Evolutionary conservation across 148 eudicot genomes (phyloP).

Genomic region (Rhododendron molle): DNA sequence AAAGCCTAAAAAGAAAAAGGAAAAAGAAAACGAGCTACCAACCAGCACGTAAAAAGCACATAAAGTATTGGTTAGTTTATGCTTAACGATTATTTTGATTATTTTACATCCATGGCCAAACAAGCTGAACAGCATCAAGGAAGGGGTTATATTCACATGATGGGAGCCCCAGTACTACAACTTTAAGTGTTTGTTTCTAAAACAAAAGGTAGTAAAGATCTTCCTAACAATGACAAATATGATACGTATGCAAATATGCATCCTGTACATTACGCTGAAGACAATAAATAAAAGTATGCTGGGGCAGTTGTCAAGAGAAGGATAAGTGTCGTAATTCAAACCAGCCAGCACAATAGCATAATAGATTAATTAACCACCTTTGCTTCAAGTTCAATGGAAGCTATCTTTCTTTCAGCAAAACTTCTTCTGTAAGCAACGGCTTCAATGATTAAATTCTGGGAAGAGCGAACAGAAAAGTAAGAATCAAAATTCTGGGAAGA

Average conservation of each 20-base stretch:
- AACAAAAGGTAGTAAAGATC: not conserved
- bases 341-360: not conserved
- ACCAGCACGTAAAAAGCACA: not conserved
- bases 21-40: not conserved
- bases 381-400: constrained; percentile 63
- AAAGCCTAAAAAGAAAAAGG: not conserved
- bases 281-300: not conserved
- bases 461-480: constrained; percentile 1
- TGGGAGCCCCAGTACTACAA: not conserved
- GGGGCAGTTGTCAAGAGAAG: not conserved
- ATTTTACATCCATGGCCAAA: not conserved
- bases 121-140: not conserved
- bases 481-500: constrained; percentile 37
- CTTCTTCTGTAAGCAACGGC: constrained; percentile 63
- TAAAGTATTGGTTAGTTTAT: not conserved
- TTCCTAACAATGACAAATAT: not conserved
- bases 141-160: not conserved
- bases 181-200: not conserved
- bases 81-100: not conserved
- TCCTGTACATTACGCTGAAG: not conserved
- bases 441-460: constrained; percentile 62
- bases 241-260: not conserved
- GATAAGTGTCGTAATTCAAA: not conserved
- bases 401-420: constrained; percentile 54
- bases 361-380: constrained; percentile 44